A percentile compares a stretch with the other conserved stretches of the same genome.
Conservation (phyloP, 768 basidiomycete genomes). For the Suillus tomentosus region DNA sequence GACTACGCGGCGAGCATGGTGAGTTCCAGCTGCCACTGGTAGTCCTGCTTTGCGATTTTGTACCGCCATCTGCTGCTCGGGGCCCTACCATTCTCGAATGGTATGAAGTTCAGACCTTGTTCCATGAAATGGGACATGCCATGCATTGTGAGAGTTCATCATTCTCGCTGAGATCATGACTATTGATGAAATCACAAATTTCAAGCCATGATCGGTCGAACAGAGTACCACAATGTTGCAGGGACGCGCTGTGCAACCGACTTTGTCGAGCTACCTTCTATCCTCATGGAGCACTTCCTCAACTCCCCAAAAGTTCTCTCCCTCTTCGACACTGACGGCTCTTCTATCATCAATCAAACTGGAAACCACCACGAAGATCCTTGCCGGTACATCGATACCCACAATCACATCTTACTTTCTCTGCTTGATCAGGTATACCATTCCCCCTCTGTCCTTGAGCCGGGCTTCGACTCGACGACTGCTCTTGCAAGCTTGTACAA, state of each 20-base stretch:
- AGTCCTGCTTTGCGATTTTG: constrained; percentile 88
- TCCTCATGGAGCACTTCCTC: constrained; percentile 98
- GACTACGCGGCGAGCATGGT: constrained; percentile 62
- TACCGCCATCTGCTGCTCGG: constrained; percentile 55
- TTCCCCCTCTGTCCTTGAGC: constrained; percentile 56
- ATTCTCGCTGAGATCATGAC: constrained; percentile 8
- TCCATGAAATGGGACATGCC: constrained; percentile 99
- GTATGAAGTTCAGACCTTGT: constrained; percentile 92
- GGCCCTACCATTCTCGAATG: constrained; percentile 81
- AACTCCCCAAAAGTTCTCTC: constrained; percentile 81
- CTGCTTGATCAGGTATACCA: constrained; percentile 90
- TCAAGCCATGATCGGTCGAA: constrained; percentile 95
- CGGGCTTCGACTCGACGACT: constrained; percentile 72
- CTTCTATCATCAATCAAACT: constrained; percentile 45
- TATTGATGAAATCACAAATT: constrained; percentile 10
- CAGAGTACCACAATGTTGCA: constrained; percentile 96
- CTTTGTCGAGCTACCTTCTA: constrained; percentile 96
- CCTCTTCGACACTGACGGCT: constrained; percentile 64
- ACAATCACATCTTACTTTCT: constrained; percentile 88
- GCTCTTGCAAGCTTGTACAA: constrained; percentile 63
- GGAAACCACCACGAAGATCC: constrained; percentile 76
- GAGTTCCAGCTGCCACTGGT: constrained; percentile 89
- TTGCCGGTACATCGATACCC: constrained; percentile 83
- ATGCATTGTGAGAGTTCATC: constrained; percentile 85
- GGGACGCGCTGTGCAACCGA: constrained; percentile 98